These are phyloP conservation scores for Xylaria sp. DNA, from an alignment of 2,329 filamentous ascomycete species.

Conservation along the genomic window DNA sequence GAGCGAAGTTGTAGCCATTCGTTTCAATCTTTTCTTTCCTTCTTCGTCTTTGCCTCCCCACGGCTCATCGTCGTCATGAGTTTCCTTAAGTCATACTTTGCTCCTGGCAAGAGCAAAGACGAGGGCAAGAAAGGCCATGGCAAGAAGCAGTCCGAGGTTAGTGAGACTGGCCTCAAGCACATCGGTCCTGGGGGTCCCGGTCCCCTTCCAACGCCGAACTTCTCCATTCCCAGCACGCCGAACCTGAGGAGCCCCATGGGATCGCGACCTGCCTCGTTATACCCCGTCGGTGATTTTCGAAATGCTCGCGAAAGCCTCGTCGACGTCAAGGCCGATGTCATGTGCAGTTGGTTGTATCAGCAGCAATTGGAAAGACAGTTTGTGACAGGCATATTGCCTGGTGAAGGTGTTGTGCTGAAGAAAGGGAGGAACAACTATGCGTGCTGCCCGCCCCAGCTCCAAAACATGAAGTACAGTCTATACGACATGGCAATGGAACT, in stretches of 20 bases:
- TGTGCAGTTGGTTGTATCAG: conserved; percentile 72
- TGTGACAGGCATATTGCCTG: conserved; percentile 52
- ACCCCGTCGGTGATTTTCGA: conserved; percentile 55
- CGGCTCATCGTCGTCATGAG: conserved; percentile 44
- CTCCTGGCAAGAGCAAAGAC: conserved; percentile 45
- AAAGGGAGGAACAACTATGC: conserved; percentile 53
- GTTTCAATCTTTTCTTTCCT: conserved; percentile 28
- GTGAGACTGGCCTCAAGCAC: conserved; percentile 35
- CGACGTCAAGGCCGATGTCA: conserved; percentile 69
- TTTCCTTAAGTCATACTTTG: conserved; percentile 51
- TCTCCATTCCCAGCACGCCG: conserved; percentile 40
- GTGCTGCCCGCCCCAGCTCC: conserved; percentile 55
- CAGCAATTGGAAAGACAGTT: conserved; percentile 66
- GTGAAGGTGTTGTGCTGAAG: conserved; percentile 56
- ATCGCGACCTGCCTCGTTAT: conserved; percentile 49
- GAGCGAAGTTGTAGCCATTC: conserved; percentile 31
- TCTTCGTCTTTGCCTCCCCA: conserved; percentile 13
- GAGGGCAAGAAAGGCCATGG: conserved; percentile 39
- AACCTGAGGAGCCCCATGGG: conserved; percentile 38
- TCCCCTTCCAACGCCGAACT: conserved; percentile 31
- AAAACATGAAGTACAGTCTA: conserved; percentile 51
- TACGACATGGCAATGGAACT: conserved; percentile 53
- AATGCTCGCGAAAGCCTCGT: conserved; percentile 59
- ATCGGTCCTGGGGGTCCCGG: conserved; percentile 26
- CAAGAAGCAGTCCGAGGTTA: conserved; percentile 41